These are phyloP conservation scores for Triticum urartu DNA, from an alignment of 176 grass and related monocot species.

Conservation along the genomic window DNA sequence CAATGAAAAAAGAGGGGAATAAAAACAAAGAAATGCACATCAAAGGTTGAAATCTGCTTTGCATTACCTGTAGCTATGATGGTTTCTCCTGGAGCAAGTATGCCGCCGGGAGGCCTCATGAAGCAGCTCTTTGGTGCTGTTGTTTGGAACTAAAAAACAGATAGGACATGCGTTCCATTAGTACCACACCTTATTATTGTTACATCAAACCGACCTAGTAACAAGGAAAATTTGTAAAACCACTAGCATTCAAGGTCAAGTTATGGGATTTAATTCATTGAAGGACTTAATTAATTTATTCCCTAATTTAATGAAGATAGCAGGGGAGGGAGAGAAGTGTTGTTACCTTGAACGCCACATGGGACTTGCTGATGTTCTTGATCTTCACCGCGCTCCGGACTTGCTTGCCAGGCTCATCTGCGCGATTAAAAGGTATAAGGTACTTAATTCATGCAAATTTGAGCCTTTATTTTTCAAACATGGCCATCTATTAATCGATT, in stretches of 20 bases:
- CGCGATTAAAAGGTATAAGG: slow-evolving; percentile 29
- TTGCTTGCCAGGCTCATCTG: slow-evolving; percentile 95
- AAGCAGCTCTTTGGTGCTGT: slow-evolving; percentile 98
- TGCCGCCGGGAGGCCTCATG: slow-evolving; percentile 88
- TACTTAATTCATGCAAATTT: slow-evolving; percentile 4
- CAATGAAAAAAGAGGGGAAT: background rate
- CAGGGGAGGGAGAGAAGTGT: background rate
- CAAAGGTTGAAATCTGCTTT: background rate
- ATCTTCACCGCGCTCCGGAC: slow-evolving; percentile 86
- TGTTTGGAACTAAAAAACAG: slow-evolving; percentile 82
- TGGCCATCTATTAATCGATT: background rate
- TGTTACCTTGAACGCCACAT: slow-evolving; percentile 94
- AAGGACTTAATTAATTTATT: background rate
- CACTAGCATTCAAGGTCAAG: background rate
- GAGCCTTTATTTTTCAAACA: background rate
- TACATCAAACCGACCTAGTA: background rate
- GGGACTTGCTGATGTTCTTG: slow-evolving; percentile 96
- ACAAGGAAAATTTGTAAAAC: background rate
- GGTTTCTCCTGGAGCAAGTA: slow-evolving; percentile 89
- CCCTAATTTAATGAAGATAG: background rate
- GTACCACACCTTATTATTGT: background rate
- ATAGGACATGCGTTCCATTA: background rate
- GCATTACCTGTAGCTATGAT: slow-evolving; percentile 89
- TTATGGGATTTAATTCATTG: background rate
- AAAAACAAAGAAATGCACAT: background rate